A percentile compares a stretch with the other conserved stretches of the same genome.
Evolutionary conservation across 306 rosid species (phyloP).

Genomic region (Albizia julibrissin): DNA sequence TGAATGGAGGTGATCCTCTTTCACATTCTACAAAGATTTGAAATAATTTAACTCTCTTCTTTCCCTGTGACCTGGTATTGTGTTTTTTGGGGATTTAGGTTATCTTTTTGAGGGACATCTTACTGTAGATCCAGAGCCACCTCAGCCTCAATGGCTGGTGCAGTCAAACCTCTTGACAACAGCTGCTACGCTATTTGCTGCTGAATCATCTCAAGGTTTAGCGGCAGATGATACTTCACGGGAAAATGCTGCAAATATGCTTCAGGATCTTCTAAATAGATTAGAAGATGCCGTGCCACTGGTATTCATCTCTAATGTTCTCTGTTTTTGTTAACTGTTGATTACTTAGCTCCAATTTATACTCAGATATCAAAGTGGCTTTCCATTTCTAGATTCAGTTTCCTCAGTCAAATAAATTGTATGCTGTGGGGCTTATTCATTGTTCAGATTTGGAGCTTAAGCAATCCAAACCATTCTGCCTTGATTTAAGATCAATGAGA

Average conservation of each 20-base stretch:
- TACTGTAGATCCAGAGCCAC: conserved; percentile 90
- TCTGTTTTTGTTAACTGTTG: neutral
- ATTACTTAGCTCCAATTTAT: conserved; percentile 1
- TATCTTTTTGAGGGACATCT: conserved; percentile 96
- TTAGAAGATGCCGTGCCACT: conserved; percentile 67
- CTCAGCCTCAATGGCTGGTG: conserved; percentile 92
- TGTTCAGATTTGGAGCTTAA: conserved; percentile 26
- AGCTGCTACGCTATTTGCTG: conserved; percentile 68
- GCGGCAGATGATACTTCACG: conserved; percentile 36
- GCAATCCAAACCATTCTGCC: conserved; percentile 10
- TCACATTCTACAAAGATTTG: neutral
- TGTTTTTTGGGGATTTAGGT: conserved; percentile 47
- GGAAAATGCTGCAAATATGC: conserved; percentile 52
- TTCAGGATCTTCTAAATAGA: conserved; percentile 66
- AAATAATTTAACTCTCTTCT: neutral
- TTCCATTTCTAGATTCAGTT: conserved; percentile 27
- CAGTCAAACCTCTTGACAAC: conserved; percentile 69
- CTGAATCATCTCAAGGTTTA: conserved; percentile 64
- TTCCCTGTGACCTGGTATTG: neutral
- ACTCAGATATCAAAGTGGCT: conserved; percentile 6
- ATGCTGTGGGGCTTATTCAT: conserved; percentile 28
- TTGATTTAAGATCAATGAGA: conserved; percentile 10
- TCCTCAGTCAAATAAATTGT: conserved; percentile 20
- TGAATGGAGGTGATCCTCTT: conserved; percentile 52
- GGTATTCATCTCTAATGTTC: conserved; percentile 43